Conservation (phyloP, 805 yeast genomes). For the Metahyphopichia silvanorum region DNA sequence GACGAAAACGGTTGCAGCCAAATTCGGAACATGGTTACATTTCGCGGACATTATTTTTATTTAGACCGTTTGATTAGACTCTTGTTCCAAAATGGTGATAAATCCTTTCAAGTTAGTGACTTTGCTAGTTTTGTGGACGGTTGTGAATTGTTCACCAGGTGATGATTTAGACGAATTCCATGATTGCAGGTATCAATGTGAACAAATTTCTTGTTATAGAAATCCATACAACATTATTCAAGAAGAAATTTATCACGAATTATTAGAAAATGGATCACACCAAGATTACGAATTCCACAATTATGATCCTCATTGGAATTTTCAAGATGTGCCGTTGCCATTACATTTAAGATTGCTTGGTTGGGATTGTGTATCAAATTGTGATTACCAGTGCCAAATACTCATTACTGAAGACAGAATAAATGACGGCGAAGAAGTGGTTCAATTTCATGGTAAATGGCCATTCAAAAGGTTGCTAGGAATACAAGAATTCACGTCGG, state of each 20-base stretch:
- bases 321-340: slow-evolving; percentile 39
- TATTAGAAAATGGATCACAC: slow-evolving; percentile 6
- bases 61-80: no score
- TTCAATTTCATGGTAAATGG: slow-evolving; percentile 98
- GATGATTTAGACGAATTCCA: slow-evolving; percentile 56
- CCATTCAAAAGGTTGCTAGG: slow-evolving; percentile 81
- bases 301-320: slow-evolving; percentile 31
- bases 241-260: slow-evolving; percentile 17
- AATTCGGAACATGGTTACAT: no score
- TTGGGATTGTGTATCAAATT: slow-evolving; percentile 78
- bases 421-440: slow-evolving; percentile 46
- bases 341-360: slow-evolving; percentile 42
- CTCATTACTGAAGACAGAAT: slow-evolving; percentile 58
- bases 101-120: no score
- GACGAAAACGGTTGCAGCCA: no score
- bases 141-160: slow-evolving; percentile 63
- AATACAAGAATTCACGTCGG: slow-evolving; percentile 79
- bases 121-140: no score
- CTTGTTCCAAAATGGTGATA: no score
- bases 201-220: slow-evolving; percentile 28
- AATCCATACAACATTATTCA: slow-evolving; percentile 25
- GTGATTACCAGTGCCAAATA: slow-evolving; percentile 93
- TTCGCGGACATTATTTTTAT: no score
- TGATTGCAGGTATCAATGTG: slow-evolving; percentile 54
- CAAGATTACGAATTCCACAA: slow-evolving; percentile 15